Evolutionary conservation across 352 stramenopile species (phyloP), one percentile per base, ranked within the genome.

Genomic region (Globisporangium apiculatum): DNA sequence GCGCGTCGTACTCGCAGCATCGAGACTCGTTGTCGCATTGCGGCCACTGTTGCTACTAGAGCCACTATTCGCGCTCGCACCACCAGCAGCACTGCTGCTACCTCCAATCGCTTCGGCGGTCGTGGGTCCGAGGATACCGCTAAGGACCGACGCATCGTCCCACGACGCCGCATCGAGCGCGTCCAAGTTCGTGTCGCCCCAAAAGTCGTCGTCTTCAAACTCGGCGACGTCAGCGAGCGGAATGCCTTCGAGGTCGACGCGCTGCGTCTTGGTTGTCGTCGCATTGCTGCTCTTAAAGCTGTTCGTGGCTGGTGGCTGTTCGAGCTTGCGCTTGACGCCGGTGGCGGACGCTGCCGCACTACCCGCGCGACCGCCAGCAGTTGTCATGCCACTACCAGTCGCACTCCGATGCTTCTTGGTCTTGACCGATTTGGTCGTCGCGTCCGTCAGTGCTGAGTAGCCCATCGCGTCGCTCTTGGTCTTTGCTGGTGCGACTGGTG

Each of bases 131-230:
- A 93, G 58, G 36, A 93, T 90, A 4, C 75, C 81, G 40, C 71
- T 75, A 11, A 92, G 69, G 15, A 94, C 78, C 3, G 74, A 76
- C 2, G 79, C 67, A 48, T 95, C 85, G 49, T 95, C 81, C 85
- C 85, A 95, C 10, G 84, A 81, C 8, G 78, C 82, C 6, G 85
- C 86, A 69, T 95, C 85, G 31, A 95, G 61, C 5, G 79, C 83
- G 61, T 93, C 85, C 51, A 95, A 64, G 61, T 95, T 93, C 8
- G 85, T 93, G 48, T 93, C 81, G 11, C 85, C 85, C 85, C 85
- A 95, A 50, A 95, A 95, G 35, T 77, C 75, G 56, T 93, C 83
- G 52, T 95, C 85, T 47, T 81, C 81, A 57, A 93, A 90, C 49
- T 88, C 83, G 0, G 76, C 79, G 42, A 79, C 68, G 35, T 91